Evolutionary conservation across 2,329 filamentous ascomycete genomes (phyloP), one percentile per base, ranked within the genome.

Genomic region (Sporothrix luriei): DNA sequence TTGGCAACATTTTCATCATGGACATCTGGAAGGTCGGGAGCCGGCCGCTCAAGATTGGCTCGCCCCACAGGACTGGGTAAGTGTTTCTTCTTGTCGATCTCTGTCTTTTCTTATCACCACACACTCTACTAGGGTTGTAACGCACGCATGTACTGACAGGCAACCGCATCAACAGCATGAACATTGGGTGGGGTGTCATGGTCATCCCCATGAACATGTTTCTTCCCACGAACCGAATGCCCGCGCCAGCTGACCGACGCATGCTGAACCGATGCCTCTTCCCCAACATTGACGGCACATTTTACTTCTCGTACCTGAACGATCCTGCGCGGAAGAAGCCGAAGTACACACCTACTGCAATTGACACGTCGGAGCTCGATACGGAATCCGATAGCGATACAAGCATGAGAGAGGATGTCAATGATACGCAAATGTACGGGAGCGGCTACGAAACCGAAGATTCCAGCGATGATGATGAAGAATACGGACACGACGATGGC

Each of bases 151-250:
- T 21, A n/a, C 46, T 68, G 21, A 51, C 65, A 49, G 5, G 24
- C n/a, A 19, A 19, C 4, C 3, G 3, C 16, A 5, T 9, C 29
- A 3, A 48, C 4, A 68, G 55, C 19, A 43, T 38, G 1, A 29
- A 46, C n/a, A 79, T 78, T 66, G 84, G 82, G 1, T 87, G 84
- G 84, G 83, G 84, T 7, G 78, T 85, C 11, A 75, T 85, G 52
- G 78, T 82, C 7, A 74, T 87, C 7, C 79, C 81, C 14, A 33
- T 19, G 4, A 43, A 54, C 16, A 65, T 29, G 19, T 55, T 68
- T 33, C 54, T 70, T 11, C 57, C 11, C 11, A 70, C 66, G 33
- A 64, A 24, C 5, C 65, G 19, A 9, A 68, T 57, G 68, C 57
- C 70, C 2, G 26, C 38, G 1, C 5, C 40, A 6, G 6, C 43